phyloP scores from a whole-genome alignment of 176 grass and related monocot genomes.

The Cenchrus purpureus region DNA sequence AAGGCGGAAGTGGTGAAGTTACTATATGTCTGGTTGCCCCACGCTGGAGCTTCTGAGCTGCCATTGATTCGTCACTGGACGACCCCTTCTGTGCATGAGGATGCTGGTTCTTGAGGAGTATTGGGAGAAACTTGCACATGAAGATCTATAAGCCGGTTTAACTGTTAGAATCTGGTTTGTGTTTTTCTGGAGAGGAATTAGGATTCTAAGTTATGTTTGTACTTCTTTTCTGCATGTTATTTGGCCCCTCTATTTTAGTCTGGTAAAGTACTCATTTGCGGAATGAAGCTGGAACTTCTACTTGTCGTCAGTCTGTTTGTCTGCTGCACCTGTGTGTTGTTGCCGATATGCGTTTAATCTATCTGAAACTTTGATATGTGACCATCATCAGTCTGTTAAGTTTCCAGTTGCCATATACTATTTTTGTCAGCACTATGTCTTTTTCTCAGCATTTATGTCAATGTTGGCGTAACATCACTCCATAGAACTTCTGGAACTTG shows the following conservation, averaged over 20 bases:
- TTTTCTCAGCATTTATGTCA: not conserved
- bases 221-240: not conserved
- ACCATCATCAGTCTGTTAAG: not conserved
- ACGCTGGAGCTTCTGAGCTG: slow-evolving; percentile 21
- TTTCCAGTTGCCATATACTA: not conserved
- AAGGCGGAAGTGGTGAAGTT: not conserved
- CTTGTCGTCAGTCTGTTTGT: not conserved
- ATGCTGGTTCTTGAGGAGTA: not conserved
- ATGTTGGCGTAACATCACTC: too few relatives aligned
- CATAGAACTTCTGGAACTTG: not conserved
- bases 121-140: not conserved
- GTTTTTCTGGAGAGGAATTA: not conserved
- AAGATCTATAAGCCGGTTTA: not conserved
- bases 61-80: not conserved
- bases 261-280: not conserved
- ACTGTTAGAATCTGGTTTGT: not conserved
- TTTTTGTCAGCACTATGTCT: not conserved
- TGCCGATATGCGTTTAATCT: not conserved
- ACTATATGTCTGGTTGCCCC: not conserved
- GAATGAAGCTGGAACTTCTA: not conserved
- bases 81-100: not conserved
- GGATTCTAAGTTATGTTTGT: not conserved
- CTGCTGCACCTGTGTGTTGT: not conserved
- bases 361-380: not conserved
- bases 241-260: not conserved